Conservation (phyloP, 495 filamentous ascomycete genomes). For the Neurospora sp. region DNA sequence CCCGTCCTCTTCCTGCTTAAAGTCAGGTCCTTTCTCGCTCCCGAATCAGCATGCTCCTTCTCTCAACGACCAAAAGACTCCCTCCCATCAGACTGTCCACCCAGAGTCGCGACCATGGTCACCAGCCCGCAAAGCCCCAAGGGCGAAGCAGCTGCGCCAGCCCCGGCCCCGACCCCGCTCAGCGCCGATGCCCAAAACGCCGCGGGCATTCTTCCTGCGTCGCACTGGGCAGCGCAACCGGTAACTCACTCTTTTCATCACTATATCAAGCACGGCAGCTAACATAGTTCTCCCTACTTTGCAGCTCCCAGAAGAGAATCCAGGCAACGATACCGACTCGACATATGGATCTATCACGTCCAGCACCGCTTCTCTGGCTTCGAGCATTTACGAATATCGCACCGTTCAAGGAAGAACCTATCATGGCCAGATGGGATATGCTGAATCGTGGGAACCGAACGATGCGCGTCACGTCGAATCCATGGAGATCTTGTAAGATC, state of each 20-base stretch:
- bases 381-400: slow-evolving; percentile 24
- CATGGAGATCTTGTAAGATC: slow-evolving; percentile 19
- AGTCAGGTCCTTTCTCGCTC: not conserved
- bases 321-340: not conserved
- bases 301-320: not conserved
- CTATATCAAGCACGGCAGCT: not conserved
- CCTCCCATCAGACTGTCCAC: not conserved
- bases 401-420: slow-evolving; percentile 19
- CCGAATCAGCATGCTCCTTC: not conserved
- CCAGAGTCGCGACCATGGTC: not conserved
- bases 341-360: not conserved
- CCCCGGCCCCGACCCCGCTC: not conserved
- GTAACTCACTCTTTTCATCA: not conserved
- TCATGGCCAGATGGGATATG: slow-evolving; percentile 12
- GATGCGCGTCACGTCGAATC: slow-evolving; percentile 15
- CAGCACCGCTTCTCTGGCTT: slow-evolving; percentile 24
- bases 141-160: not conserved
- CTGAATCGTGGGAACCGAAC: slow-evolving; percentile 14
- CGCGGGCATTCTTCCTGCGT: not conserved
- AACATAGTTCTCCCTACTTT: not conserved
- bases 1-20: not conserved
- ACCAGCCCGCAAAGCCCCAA: not conserved
- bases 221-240: not conserved
- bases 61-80: not conserved
- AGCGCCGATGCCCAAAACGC: not conserved